Evolutionary conservation across 2,329 filamentous ascomycete genomes (phyloP).

Genomic region (Sporothrix brasiliensis): DNA sequence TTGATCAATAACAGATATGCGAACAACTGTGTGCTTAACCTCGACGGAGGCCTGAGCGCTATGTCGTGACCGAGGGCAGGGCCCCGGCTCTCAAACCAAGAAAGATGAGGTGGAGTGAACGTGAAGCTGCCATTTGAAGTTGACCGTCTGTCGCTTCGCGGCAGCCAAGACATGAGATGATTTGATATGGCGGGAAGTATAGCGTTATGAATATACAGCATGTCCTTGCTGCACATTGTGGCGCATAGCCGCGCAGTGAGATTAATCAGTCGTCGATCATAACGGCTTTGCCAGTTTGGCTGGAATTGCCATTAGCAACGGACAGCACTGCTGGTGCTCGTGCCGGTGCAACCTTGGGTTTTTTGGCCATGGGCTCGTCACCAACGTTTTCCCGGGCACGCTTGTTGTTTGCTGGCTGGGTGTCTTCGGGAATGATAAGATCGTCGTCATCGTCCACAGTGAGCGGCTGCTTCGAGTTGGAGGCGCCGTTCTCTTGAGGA

Average conservation of each 20-base stretch:
- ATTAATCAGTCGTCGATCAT: constrained; percentile 19
- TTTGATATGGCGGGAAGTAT: not conserved
- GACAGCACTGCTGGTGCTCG: constrained; percentile 29
- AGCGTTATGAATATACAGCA: not conserved
- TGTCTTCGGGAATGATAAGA: constrained; percentile 39
- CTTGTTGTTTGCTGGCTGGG: constrained; percentile 45
- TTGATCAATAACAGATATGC: constrained; percentile 77
- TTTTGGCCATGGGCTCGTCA: constrained; percentile 50
- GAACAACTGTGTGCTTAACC: constrained; percentile 82
- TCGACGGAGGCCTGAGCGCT: constrained; percentile 82
- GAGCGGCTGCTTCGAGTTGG: constrained; percentile 40
- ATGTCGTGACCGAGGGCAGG: constrained; percentile 44
- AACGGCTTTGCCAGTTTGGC: not conserved
- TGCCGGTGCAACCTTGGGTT: constrained; percentile 47
- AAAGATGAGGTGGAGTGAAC: constrained; percentile 35
- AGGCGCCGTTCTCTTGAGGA: constrained; percentile 47
- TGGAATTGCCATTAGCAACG: not conserved
- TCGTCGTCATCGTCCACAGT: constrained; percentile 43
- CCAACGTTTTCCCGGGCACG: constrained; percentile 51
- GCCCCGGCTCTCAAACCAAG: not conserved
- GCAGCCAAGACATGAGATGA: not conserved
- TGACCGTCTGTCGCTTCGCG: not conserved
- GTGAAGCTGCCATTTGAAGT: constrained; percentile 40
- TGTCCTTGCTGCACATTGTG: not conserved
- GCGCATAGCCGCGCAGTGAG: not conserved